Percentiles rank a stretch among this genome's conserved stretches.
phyloP scores from a whole-genome alignment of 495 filamentous ascomycete genomes.

The Jackrogersella multiformis region DNA sequence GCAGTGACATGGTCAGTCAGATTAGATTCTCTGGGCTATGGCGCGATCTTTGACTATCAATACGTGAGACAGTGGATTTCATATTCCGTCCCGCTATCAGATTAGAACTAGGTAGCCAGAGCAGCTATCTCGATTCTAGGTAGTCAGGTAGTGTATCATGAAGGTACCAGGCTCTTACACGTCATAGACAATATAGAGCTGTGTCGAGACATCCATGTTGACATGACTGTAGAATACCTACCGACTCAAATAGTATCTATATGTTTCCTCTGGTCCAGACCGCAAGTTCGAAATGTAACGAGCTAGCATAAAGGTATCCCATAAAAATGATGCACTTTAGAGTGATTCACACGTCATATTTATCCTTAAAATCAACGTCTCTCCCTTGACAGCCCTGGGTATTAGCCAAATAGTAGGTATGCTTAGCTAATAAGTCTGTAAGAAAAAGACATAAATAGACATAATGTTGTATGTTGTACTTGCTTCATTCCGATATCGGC shows the following conservation, averaged over 20 bases:
- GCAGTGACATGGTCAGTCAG: conserved; percentile 17
- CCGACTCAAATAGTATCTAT: too few relatives aligned
- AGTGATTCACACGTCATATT: conserved; percentile 27
- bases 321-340: conserved; percentile 27
- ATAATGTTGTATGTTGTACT: neutral
- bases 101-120: neutral
- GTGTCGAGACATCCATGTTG: too few relatives aligned
- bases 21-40: conserved; percentile 13
- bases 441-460: neutral
- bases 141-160: neutral
- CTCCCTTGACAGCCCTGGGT: neutral
- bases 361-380: neutral
- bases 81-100: conserved; percentile 10
- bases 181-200: conserved; percentile 1
- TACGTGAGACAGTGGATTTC: conserved; percentile 38
- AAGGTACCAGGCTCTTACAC: neutral
- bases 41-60: conserved; percentile 31
- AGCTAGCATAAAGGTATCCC: neutral
- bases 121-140: neutral
- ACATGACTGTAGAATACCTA: too few relatives aligned
- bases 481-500: conserved; percentile 21
- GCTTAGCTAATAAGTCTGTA: conserved; percentile 4
- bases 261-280: conserved; percentile 7
- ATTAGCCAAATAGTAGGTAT: neutral
- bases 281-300: neutral